Evolutionary conservation across 2,329 filamentous ascomycete genomes (phyloP), one percentile per base, ranked within the genome.

Genomic region (Fusarium nodosum): DNA sequence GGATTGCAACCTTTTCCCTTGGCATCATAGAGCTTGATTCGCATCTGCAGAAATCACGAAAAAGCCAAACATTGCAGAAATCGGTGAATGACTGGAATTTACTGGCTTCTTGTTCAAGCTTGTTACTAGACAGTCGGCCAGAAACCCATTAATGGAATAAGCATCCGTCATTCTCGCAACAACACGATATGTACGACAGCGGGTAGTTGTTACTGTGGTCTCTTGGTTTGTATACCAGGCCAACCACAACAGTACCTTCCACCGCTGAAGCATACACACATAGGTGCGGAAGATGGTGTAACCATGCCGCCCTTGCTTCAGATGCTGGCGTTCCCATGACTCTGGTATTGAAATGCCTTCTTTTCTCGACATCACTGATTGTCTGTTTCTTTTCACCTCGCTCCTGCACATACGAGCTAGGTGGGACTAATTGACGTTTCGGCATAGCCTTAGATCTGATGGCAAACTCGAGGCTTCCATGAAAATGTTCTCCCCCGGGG

Each of bases 41-140:
- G 47, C 44, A 56, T 34, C 46, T 7, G 33, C 39, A 47, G 41
- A 44, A 24, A 52, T 38, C 46, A 50, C n/a, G 18, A 36, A 34
- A 45, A 52, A 60, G 44, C 34, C 34, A 48, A 45, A 26, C 15
- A 58, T 48, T 26, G n/a, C 15, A 51, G 39, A 18, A 33, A 24
- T 13, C 31, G n/a, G 28, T 24, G 28, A 50, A 33, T 26, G 48
- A 28, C 55, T 42, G n/a, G 30, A 33, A n/a, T 41, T 12, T 38
- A 36, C 26, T 16, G 18, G 20, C 20, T 22, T 38, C 12, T 33
- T 30, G 5, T 4, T 31, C 6, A 18, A 36, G 30, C 18, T 28
- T 10, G 15, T 38, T 30, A 38, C 22, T 48, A 12, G 15, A 24
- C 24, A 44, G 41, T 26, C 41, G 46, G 60, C 12, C 15, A n/a